phyloP scores from a whole-genome alignment of 2,329 filamentous ascomycete species.

The Fusarium xyrophilum region DNA sequence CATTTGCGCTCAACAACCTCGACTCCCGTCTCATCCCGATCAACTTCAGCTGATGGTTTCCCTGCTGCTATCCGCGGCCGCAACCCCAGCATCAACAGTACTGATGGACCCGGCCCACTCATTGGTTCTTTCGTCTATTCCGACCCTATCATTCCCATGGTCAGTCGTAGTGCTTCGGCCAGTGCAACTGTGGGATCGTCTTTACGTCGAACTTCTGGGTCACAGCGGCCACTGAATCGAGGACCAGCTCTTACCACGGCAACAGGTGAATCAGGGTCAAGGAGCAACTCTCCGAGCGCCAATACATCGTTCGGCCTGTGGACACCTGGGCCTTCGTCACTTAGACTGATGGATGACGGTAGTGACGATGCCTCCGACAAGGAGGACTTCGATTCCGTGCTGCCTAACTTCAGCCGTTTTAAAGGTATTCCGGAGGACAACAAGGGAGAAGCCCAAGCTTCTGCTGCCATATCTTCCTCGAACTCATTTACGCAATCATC shows the following conservation, averaged over 20 bases:
- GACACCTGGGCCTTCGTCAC: conserved; percentile 48
- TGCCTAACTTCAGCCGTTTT: conserved; percentile 59
- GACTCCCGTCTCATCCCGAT: conserved; percentile 46
- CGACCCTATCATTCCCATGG: conserved; percentile 51
- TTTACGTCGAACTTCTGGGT: conserved; percentile 43
- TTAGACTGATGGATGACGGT: conserved; percentile 54
- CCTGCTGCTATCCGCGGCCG: conserved; percentile 33
- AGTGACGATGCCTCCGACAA: conserved; percentile 52
- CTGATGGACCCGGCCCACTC: conserved; percentile 38
- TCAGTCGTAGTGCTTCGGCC: conserved; percentile 55
- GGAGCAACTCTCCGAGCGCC: conserved; percentile 33
- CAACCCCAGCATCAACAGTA: conserved; percentile 36
- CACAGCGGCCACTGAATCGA: conserved; percentile 38
- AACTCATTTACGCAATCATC: conserved; percentile 21
- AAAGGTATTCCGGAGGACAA: conserved; percentile 30
- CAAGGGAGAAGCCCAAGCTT: not conserved
- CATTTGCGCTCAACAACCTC: conserved; percentile 64
- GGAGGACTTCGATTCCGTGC: conserved; percentile 58
- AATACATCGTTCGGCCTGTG: conserved; percentile 43
- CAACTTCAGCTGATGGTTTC: conserved; percentile 43
- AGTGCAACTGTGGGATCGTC: conserved; percentile 46
- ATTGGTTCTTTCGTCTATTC: conserved; percentile 50
- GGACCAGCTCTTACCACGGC: conserved; percentile 27
- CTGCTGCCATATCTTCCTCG: conserved; percentile 1
- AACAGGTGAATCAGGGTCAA: conserved; percentile 24